Conservation (phyloP, 345 rosid species). For the Eucalyptus urophylla region DNA sequence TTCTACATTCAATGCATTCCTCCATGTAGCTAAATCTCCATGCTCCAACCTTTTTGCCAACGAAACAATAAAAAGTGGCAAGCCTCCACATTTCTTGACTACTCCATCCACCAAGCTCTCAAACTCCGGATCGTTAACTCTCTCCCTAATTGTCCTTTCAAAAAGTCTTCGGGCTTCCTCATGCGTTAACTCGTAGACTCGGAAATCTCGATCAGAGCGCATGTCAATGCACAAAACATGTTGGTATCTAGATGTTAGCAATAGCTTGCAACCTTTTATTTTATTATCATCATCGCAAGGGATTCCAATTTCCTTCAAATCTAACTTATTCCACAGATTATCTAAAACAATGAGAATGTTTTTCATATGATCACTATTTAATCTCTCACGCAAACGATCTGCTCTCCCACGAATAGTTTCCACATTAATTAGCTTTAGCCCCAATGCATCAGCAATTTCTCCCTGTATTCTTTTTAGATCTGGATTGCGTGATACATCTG, state of each 20-base stretch:
- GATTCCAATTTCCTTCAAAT: conserved; percentile 8
- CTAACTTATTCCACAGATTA: conserved; percentile 2
- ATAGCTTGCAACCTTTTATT: background rate
- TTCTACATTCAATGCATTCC: too few species aligned
- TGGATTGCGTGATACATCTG: background rate
- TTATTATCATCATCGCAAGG: background rate
- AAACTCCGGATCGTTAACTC: accelerated
- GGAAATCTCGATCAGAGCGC: too few species aligned
- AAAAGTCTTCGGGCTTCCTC: too few species aligned
- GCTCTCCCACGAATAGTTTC: background rate
- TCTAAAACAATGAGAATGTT: conserved; percentile 18
- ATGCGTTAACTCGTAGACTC: too few species aligned
- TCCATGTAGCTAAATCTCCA: too few species aligned
- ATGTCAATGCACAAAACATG: too few species aligned
- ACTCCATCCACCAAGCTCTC: too few species aligned
- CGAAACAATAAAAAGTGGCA: too few species aligned
- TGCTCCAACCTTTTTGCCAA: too few species aligned
- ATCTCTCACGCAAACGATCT: background rate
- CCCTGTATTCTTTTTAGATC: background rate
- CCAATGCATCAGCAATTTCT: background rate
- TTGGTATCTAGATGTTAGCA: background rate
- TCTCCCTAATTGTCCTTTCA: too few species aligned
- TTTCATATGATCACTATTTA: background rate
- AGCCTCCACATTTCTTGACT: too few species aligned
- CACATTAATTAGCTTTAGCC: background rate